Evolutionary conservation across 1,139 yeast species (phyloP).

Genomic region (Saccharomyces hybrid): DNA sequence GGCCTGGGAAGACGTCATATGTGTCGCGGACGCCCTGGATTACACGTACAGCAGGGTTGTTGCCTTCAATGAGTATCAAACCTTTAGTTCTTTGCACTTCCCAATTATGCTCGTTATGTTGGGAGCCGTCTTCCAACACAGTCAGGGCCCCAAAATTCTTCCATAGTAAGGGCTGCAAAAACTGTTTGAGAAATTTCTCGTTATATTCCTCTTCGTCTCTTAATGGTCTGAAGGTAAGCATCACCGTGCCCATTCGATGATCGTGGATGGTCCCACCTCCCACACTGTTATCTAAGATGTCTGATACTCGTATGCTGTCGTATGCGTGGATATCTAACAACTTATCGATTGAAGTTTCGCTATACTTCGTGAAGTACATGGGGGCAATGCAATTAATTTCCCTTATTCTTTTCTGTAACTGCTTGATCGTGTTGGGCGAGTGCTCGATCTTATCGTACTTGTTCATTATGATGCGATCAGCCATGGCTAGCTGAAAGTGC

Average conservation of each 20-base stretch:
- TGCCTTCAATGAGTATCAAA: conserved; percentile 38
- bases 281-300: conserved; percentile 20
- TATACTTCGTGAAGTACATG: conserved; percentile 58
- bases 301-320: conserved; percentile 39
- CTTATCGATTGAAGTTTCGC: conserved; percentile 55
- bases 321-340: conserved; percentile 79
- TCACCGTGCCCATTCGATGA: conserved; percentile 42
- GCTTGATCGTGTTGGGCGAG: conserved; percentile 20
- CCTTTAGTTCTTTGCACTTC: conserved; percentile 87
- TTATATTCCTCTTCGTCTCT: conserved; percentile 14
- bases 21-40: conserved; percentile 91
- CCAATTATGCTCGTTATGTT: conserved; percentile 14
- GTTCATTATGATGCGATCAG: conserved; percentile 73
- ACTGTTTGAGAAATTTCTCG: conserved; percentile 14
- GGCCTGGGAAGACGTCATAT: conserved; percentile 63
- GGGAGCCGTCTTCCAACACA: not conserved
- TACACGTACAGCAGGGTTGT: conserved; percentile 39
- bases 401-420: conserved; percentile 37
- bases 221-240: conserved; percentile 23
- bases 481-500: conserved; percentile 81
- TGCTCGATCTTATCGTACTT: conserved; percentile 53
- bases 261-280: conserved; percentile 34
- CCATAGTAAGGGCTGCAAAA: conserved; percentile 29
- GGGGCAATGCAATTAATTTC: conserved; percentile 66
- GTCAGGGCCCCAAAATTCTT: conserved; percentile 26